Conservation (phyloP, 108 stramenopile species). For the Chaetoceros tenuissimus region DNA sequence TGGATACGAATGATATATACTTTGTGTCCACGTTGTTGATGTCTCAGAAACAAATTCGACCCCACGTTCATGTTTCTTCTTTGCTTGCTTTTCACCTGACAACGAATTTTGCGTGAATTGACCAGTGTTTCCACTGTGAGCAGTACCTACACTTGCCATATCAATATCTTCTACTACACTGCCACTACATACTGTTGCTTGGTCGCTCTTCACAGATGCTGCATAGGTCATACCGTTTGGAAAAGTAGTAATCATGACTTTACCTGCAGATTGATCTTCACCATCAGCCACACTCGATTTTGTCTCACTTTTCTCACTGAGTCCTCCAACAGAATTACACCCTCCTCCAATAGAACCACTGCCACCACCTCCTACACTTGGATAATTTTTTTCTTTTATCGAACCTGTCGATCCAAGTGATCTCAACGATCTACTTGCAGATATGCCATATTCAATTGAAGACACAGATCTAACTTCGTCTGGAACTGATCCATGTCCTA, state of each 20-base stretch:
- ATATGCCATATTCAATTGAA: background rate
- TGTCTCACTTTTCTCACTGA: background rate
- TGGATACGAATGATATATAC: slow-evolving; percentile 8
- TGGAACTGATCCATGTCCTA: no score
- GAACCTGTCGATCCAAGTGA: background rate
- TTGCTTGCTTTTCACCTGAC: background rate
- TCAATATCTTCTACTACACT: slow-evolving; percentile 51
- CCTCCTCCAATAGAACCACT: background rate
- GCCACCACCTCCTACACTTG: background rate
- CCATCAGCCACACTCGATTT: background rate
- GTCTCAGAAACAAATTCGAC: slow-evolving; percentile 11
- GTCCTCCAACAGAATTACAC: background rate
- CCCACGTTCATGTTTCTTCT: slow-evolving; percentile 1
- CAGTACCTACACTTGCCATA: slow-evolving; percentile 15
- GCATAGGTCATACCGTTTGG: slow-evolving; percentile 10
- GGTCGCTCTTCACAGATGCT: slow-evolving; percentile 36
- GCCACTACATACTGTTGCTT: slow-evolving; percentile 45
- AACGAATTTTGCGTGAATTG: background rate
- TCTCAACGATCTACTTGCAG: background rate
- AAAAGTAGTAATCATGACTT: background rate
- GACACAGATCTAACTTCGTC: background rate
- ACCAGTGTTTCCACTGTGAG: background rate
- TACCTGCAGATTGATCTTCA: background rate
- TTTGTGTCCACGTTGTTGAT: background rate
- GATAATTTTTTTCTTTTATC: background rate